Percentiles rank a stretch among this genome's conserved stretches.
These are phyloP conservation scores for Laguncularia racemosa DNA, from an alignment of 345 rosid genomes.

Conservation along the genomic window DNA sequence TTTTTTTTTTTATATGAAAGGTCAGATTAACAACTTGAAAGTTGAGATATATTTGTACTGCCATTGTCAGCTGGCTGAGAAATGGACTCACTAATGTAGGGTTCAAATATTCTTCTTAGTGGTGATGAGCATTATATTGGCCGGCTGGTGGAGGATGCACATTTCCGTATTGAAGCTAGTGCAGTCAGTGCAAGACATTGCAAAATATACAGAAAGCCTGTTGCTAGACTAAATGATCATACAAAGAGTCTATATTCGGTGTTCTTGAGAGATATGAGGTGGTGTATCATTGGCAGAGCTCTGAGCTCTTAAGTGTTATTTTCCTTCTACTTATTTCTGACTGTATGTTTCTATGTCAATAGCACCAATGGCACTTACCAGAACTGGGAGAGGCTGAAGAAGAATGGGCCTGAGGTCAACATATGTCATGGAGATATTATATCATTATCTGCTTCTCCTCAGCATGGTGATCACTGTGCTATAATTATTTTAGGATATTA, in stretches of 20 bases:
- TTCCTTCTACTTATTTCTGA: neutral
- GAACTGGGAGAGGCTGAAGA: slow-evolving; percentile 73
- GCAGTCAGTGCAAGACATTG: slow-evolving; percentile 82
- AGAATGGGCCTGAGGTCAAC: slow-evolving; percentile 49
- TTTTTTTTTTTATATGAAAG: no score
- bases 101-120: slow-evolving; percentile 67
- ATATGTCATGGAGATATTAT: slow-evolving; percentile 81
- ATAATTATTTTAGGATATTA: neutral
- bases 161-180: slow-evolving; percentile 55
- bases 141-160: slow-evolving; percentile 49
- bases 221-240: slow-evolving; percentile 17
- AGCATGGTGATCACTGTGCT: slow-evolving; percentile 46
- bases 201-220: slow-evolving; percentile 49
- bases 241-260: slow-evolving; percentile 27
- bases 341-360: slow-evolving; percentile 1
- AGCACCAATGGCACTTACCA: slow-evolving; percentile 87
- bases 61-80: slow-evolving; percentile 8
- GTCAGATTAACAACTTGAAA: no score
- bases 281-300: slow-evolving; percentile 6
- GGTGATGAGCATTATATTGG: slow-evolving; percentile 70
- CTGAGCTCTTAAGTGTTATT: neutral
- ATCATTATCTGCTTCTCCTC: slow-evolving; percentile 78
- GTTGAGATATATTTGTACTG: neutral
- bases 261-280: slow-evolving; percentile 83
- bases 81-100: slow-evolving; percentile 31